These are phyloP conservation scores for Pugionium dolabratum DNA, from an alignment of 345 rosid genomes.

Conservation along the genomic window DNA sequence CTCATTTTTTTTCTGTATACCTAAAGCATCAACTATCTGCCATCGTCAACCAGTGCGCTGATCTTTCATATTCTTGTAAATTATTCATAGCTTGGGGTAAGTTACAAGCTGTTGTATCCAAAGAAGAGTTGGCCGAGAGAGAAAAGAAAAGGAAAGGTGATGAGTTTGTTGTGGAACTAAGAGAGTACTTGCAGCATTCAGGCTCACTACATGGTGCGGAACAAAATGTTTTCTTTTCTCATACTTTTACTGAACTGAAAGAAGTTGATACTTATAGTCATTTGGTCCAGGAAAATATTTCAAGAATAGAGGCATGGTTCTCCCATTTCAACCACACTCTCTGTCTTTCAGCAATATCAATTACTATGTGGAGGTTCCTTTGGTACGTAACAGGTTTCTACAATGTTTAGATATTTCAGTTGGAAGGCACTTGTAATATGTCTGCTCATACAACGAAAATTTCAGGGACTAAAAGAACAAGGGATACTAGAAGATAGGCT, in stretches of 20 bases:
- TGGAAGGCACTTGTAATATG: slow-evolving; percentile 20
- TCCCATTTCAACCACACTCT: slow-evolving; percentile 96
- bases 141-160: slow-evolving; percentile 83
- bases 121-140: slow-evolving; percentile 83
- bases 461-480: slow-evolving; percentile 91
- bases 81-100: slow-evolving; percentile 64
- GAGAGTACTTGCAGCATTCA: slow-evolving; percentile 80
- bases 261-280: slow-evolving; percentile 12
- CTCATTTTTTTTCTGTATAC: slow-evolving; percentile 24
- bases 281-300: slow-evolving; percentile 71
- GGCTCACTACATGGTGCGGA: slow-evolving; percentile 66
- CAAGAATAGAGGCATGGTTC: slow-evolving; percentile 94
- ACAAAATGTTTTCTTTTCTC: slow-evolving; percentile 12
- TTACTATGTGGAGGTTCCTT: slow-evolving; percentile 85
- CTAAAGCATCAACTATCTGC: slow-evolving; percentile 11
- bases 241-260: slow-evolving; percentile 24
- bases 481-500: slow-evolving; percentile 79
- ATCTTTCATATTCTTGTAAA: slow-evolving; percentile 30
- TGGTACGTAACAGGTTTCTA: slow-evolving; percentile 52
- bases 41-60: not conserved
- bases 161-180: slow-evolving; percentile 66
- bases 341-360: slow-evolving; percentile 86
- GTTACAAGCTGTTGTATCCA: slow-evolving; percentile 85
- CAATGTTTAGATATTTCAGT: slow-evolving; percentile 6
- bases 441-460: slow-evolving; percentile 25